Percentiles rank a stretch among this genome's conserved stretches.
These are phyloP conservation scores for Metschnikowia lachancei DNA, from an alignment of 805 yeast genomes.

Conservation along the genomic window DNA sequence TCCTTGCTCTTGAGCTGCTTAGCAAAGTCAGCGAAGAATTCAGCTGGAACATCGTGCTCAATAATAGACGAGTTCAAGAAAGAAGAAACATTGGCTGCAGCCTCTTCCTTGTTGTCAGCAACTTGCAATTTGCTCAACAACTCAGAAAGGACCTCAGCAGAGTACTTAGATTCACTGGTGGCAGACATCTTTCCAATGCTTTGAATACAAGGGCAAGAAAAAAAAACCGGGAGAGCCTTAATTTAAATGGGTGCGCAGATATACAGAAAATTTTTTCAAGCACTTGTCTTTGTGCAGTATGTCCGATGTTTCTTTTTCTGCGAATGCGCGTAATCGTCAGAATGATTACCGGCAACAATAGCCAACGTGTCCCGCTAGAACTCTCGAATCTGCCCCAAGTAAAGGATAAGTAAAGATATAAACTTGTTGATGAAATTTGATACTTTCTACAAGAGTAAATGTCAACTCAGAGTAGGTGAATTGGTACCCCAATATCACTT, in stretches of 20 bases:
- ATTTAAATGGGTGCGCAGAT: conserved; percentile 18
- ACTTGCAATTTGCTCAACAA: conserved; percentile 89
- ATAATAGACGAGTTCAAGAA: conserved; percentile 95
- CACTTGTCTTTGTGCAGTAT: conserved; percentile 15
- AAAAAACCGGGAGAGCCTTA: conserved; percentile 13
- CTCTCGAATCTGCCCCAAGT: neutral
- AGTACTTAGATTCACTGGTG: conserved; percentile 58
- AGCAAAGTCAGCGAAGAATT: conserved; percentile 75
- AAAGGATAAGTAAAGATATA: neutral
- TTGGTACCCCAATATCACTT: no score
- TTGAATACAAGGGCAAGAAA: conserved; percentile 13
- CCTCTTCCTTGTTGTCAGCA: conserved; percentile 84
- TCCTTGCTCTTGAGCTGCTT: conserved; percentile 76
- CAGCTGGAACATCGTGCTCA: conserved; percentile 96
- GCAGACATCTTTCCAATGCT: conserved; percentile 45
- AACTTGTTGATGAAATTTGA: neutral
- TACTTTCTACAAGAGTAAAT: neutral
- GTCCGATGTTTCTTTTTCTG: conserved; percentile 15
- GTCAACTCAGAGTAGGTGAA: no score
- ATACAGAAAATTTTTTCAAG: conserved; percentile 18
- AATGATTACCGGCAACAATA: conserved; percentile 7
- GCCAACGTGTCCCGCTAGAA: conserved; percentile 4
- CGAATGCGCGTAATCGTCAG: conserved; percentile 15
- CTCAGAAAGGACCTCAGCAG: conserved; percentile 83
- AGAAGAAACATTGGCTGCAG: conserved; percentile 86